Percentiles rank a stretch among this genome's conserved stretches.
These are phyloP conservation scores for Endotrypanum monterogeii DNA, from an alignment of 208 protist species.

Conservation along the genomic window DNA sequence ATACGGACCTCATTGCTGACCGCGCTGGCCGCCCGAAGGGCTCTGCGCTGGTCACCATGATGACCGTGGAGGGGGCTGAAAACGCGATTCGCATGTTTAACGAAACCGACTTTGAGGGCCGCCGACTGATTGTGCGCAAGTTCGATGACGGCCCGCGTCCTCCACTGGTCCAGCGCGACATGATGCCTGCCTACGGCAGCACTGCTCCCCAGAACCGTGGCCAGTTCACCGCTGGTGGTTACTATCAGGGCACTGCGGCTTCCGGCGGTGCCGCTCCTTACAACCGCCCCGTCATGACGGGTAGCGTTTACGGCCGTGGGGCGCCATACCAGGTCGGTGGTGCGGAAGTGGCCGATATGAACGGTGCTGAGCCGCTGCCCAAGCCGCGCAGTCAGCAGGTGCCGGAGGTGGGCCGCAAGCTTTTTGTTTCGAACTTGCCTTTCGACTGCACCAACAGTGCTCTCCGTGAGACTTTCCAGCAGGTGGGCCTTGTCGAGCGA, in stretches of 20 bases:
- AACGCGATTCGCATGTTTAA: constrained; percentile 82
- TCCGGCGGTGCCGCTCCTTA: constrained; percentile 12
- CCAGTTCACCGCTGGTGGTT: constrained; percentile 19
- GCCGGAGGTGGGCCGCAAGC: constrained; percentile 61
- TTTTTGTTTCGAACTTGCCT: constrained; percentile 86
- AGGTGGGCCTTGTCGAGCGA: constrained; percentile 79
- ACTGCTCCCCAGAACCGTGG: constrained; percentile 27
- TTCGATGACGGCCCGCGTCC: constrained; percentile 85
- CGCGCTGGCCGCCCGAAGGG: constrained; percentile 73
- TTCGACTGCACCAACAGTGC: constrained; percentile 75
- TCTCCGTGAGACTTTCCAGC: constrained; percentile 80
- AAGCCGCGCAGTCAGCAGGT: constrained; percentile 85
- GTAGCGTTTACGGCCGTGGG: constrained; percentile 17
- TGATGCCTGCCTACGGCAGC: constrained; percentile 65
- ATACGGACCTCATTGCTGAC: constrained; percentile 88
- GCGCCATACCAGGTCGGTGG: constrained; percentile 24
- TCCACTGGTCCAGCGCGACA: constrained; percentile 71
- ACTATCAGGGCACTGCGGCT: constrained; percentile 16
- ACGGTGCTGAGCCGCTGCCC: constrained; percentile 49
- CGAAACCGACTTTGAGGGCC: constrained; percentile 89
- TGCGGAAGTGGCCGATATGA: constrained; percentile 22
- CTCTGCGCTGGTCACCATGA: constrained; percentile 86
- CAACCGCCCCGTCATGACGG: constrained; percentile 21
- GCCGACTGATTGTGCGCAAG: constrained; percentile 81
- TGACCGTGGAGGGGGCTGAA: constrained; percentile 60